A percentile compares a stretch with the other conserved stretches of the same genome.
Conservation (phyloP, 2,329 filamentous ascomycete genomes). For the Sporothrix humicola region DNA sequence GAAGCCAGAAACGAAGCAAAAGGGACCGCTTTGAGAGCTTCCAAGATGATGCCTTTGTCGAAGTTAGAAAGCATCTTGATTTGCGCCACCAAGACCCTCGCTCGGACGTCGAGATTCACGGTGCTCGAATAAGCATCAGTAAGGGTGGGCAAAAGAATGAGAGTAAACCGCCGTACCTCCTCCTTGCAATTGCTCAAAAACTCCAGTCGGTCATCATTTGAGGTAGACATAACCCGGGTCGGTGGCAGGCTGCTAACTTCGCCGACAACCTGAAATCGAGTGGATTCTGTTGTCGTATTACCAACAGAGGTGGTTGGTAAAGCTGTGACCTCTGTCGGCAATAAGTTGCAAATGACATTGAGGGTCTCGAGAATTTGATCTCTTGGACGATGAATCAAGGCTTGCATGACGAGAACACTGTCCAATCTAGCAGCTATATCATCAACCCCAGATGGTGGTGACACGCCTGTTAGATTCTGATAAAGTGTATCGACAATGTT, state of each 20-base stretch:
- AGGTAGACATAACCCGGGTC: constrained; percentile 58
- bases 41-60: constrained; percentile 81
- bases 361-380: constrained; percentile 97
- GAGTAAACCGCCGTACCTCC: constrained; percentile 87
- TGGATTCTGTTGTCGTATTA: not conserved
- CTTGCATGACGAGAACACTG: constrained; percentile 98
- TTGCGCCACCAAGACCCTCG: constrained; percentile 94
- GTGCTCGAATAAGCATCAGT: constrained; percentile 98
- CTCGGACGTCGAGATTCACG: constrained; percentile 90
- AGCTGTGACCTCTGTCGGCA: constrained; percentile 47
- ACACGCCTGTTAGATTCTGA: constrained; percentile 95
- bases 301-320: constrained; percentile 50
- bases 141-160: constrained; percentile 90
- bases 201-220: constrained; percentile 81
- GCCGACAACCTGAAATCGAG: no score
- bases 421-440: constrained; percentile 86
- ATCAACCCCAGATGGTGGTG: constrained; percentile 78
- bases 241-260: not conserved
- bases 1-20: constrained; percentile 96
- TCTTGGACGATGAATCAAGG: constrained; percentile 89
- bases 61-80: constrained; percentile 97
- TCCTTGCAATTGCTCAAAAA: constrained; percentile 81
- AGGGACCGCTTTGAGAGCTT: constrained; percentile 83
- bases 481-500: constrained; percentile 97
- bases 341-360: constrained; percentile 93